Conservation (phyloP, 257 asterid genomes). For the Coffea canephora region DNA sequence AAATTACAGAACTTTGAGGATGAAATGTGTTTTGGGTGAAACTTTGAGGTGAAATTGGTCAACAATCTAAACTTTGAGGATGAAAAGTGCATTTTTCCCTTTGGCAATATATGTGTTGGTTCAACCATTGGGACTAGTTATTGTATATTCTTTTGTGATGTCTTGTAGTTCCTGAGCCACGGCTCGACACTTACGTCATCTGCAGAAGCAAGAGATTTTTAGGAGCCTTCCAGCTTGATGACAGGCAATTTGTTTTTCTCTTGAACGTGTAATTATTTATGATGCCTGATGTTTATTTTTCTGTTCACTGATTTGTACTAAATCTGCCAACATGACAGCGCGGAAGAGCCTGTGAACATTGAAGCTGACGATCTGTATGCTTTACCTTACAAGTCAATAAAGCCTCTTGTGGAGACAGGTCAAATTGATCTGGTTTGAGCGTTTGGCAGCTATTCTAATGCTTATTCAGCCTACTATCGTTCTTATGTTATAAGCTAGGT, state of each 20-base stretch:
- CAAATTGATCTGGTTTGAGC: conserved; percentile 78
- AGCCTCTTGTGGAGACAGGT: conserved; percentile 77
- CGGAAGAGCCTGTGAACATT: conserved; percentile 69
- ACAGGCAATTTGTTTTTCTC: conserved; percentile 41
- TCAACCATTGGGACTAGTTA: not conserved
- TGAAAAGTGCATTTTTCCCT: too few species aligned
- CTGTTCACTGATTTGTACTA: not conserved
- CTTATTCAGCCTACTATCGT: not conserved
- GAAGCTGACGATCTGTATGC: conserved; percentile 86
- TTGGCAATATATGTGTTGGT: not conserved
- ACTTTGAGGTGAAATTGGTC: too few species aligned
- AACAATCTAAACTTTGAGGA: too few species aligned
- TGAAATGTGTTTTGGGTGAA: too few species aligned
- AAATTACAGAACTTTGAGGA: too few species aligned
- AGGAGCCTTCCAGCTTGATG: conserved; percentile 85
- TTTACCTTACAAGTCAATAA: conserved; percentile 73
- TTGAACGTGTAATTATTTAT: not conserved
- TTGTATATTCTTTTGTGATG: not conserved
- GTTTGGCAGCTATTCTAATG: not conserved
- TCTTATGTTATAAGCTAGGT: not conserved
- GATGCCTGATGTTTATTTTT: not conserved
- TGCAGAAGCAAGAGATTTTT: conserved; percentile 79
- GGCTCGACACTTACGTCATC: conserved; percentile 62
- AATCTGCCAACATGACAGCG: conserved; percentile 33
- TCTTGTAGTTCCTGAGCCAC: conserved; percentile 70